Evolutionary conservation across 805 yeast species (phyloP).

Genomic region (Ogataea nonfermentans): DNA sequence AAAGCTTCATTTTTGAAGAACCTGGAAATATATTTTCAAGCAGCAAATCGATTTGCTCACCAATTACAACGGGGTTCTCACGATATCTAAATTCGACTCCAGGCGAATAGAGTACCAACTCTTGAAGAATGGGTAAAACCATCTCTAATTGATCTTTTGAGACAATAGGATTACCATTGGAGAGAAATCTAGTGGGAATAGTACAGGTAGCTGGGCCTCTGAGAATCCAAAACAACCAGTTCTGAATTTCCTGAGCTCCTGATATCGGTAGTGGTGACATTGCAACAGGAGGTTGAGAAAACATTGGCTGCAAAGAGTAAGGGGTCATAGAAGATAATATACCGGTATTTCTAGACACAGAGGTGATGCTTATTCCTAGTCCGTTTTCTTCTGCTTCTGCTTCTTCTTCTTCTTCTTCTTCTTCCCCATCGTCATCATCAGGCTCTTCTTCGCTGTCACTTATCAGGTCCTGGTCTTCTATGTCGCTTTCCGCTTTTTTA

Average conservation of each 20-base stretch:
- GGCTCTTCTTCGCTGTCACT: conserved; percentile 33
- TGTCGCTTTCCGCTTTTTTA: conserved; percentile 10
- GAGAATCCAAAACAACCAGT: conserved; percentile 65
- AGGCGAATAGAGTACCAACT: conserved; percentile 28
- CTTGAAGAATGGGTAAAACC: conserved; percentile 34
- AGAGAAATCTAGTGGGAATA: conserved; percentile 53
- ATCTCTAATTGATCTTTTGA: conserved; percentile 19
- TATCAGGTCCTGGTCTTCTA: conserved; percentile 21
- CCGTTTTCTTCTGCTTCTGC: conserved; percentile 19
- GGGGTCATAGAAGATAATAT: conserved; percentile 33
- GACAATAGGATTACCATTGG: conserved; percentile 34
- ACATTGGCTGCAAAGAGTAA: conserved; percentile 35
- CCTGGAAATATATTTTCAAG: conserved; percentile 29
- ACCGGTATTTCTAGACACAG: conserved; percentile 7
- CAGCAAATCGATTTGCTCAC: conserved; percentile 23
- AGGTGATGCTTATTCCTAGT: conserved; percentile 5
- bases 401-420: conserved; percentile 19
- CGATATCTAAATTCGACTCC: conserved; percentile 16
- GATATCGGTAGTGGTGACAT: conserved; percentile 10
- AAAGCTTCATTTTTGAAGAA: conserved; percentile 21
- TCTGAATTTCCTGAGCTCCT: conserved; percentile 40
- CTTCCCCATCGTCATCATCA: conserved; percentile 17
- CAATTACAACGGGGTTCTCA: conserved; percentile 24
- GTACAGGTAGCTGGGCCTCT: conserved; percentile 62
- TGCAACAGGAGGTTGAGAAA: conserved; percentile 7